A percentile compares a stretch with the other conserved stretches of the same genome.
phyloP scores from a whole-genome alignment of 768 basidiomycete species.

The Boletus sensibilis region DNA sequence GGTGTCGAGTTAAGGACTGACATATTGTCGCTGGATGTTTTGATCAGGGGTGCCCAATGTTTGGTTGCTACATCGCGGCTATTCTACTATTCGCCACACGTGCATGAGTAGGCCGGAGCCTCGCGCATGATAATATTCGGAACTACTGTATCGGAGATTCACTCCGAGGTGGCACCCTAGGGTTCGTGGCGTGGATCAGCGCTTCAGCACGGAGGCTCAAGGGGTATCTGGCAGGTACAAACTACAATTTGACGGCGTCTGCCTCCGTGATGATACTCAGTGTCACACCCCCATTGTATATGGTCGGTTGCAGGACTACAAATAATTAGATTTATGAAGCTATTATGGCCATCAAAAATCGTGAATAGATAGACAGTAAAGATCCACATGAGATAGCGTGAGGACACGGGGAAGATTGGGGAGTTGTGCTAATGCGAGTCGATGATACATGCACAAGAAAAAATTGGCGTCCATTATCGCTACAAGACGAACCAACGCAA shows the following conservation, averaged over 20 bases:
- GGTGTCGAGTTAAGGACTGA: not conserved
- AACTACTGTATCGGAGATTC: too few species aligned
- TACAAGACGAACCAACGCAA: constrained; percentile 12
- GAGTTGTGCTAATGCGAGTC: constrained; percentile 13
- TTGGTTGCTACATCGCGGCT: too few species aligned
- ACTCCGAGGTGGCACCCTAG: too few species aligned
- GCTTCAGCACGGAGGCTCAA: too few species aligned
- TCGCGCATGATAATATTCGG: too few species aligned
- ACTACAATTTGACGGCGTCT: too few species aligned
- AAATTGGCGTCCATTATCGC: constrained; percentile 20
- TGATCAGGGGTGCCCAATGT: not conserved
- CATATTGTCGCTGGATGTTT: not conserved
- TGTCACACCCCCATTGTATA: too few species aligned
- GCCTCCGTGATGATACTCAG: too few species aligned
- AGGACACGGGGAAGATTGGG: not conserved
- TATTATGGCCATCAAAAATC: constrained; percentile 4
- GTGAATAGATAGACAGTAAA: constrained; percentile 10
- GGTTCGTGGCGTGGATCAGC: too few species aligned
- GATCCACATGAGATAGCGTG: constrained; percentile 17
- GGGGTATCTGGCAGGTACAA: too few species aligned
- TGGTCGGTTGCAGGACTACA: not conserved
- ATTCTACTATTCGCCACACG: too few species aligned
- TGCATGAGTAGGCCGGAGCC: too few species aligned
- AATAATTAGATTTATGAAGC: not conserved
- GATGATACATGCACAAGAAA: constrained; percentile 19